Evolutionary conservation across 768 basidiomycete species (phyloP).

Genomic region (Crepidotus variabilis): DNA sequence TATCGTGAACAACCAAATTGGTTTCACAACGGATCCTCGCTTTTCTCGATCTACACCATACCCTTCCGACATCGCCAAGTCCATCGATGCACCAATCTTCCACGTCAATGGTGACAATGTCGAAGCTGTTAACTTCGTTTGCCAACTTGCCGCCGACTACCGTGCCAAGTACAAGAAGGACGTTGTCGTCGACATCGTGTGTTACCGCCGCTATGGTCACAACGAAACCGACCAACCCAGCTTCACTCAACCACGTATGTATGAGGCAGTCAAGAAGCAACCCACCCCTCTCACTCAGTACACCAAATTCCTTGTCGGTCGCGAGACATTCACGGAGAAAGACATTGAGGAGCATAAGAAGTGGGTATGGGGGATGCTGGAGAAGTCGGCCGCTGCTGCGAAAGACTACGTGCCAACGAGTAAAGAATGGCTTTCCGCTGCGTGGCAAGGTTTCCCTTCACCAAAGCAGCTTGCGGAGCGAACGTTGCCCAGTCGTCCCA

Average conservation of each 20-base stretch:
- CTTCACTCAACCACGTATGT: constrained; percentile 99
- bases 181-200: constrained; percentile 97
- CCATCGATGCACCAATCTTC: constrained; percentile 98
- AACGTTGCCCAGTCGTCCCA: constrained; percentile 85
- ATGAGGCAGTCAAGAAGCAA: constrained; percentile 93
- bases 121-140: constrained; percentile 98
- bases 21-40: constrained; percentile 98
- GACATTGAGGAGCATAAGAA: constrained; percentile 98
- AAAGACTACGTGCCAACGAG: constrained; percentile 95
- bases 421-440: constrained; percentile 96
- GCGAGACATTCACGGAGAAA: constrained; percentile 91
- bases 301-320: constrained; percentile 83
- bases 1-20: constrained; percentile 99
- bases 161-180: constrained; percentile 99
- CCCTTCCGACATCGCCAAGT: constrained; percentile 96
- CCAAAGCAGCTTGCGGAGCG: constrained; percentile 93
- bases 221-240: constrained; percentile 99
- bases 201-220: constrained; percentile 98
- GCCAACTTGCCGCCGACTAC: constrained; percentile 96
- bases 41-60: constrained; percentile 98
- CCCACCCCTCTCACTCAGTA: constrained; percentile 90
- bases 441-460: constrained; percentile 98
- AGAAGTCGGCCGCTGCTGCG: constrained; percentile 88
- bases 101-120: constrained; percentile 99
- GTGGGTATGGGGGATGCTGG: constrained; percentile 99